phyloP scores from a whole-genome alignment of 768 basidiomycete species.

The Lentinula boryana region DNA sequence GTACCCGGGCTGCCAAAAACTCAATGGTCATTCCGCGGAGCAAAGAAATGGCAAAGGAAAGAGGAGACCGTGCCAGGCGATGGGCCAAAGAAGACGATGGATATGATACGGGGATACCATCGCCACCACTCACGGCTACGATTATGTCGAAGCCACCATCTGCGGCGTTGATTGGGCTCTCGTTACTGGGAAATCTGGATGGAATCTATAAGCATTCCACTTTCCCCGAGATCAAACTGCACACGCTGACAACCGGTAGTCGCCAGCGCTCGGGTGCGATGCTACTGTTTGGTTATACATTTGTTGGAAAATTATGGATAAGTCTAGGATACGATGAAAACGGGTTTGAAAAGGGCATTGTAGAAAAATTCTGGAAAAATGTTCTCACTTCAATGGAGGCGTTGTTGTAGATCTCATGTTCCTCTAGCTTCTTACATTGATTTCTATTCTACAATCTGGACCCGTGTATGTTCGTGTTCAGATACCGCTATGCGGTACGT shows the following conservation, averaged over 20 bases:
- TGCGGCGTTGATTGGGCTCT: conserved; percentile 67
- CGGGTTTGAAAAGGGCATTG: conserved; percentile 57
- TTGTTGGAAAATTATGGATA: conserved; percentile 69
- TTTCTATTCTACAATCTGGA: too few relatives aligned
- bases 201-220: conserved; percentile 67
- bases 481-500: too few relatives aligned
- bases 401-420: conserved; percentile 21
- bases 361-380: conserved; percentile 65
- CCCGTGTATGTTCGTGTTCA: too few relatives aligned
- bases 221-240: conserved; percentile 54
- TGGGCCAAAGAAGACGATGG: conserved; percentile 80
- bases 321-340: conserved; percentile 78
- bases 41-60: conserved; percentile 58
- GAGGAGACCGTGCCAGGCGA: conserved; percentile 50
- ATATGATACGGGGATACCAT: conserved; percentile 20
- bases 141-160: conserved; percentile 38
- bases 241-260: conserved; percentile 77
- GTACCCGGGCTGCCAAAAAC: conserved; percentile 55
- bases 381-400: conserved; percentile 50
- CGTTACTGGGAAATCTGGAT: conserved; percentile 81
- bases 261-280: conserved; percentile 75
- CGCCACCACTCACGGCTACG: neutral
- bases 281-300: conserved; percentile 80
- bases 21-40: conserved; percentile 57
- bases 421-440: too few relatives aligned